Evolutionary conservation across 2,329 filamentous ascomycete species (phyloP), one percentile per base, ranked within the genome.

Genomic region (Colletotrichum navitas): DNA sequence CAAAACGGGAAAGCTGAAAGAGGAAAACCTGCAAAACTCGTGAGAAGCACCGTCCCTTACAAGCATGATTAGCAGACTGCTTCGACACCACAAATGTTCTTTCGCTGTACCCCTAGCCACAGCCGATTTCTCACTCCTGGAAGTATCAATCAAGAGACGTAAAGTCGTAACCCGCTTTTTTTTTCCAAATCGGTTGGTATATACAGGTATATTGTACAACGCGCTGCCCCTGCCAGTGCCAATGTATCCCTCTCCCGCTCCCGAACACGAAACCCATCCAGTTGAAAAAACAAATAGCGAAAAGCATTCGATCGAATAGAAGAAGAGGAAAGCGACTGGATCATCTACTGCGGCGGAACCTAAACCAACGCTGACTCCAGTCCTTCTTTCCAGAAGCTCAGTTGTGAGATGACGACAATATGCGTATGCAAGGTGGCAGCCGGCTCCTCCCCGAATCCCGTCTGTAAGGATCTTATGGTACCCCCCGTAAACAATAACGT

Each of bases 121-220:
- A 26, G 26, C 5, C 26, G 24, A 18, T 10, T 34, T 26, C 32
- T 36, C 32, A 36, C 21, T 26, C 18, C 4, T 62, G 12, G 43
- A 47, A 36, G 18, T 4, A 32, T 5, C 21, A 32, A 34, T 4
- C 8, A 10, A 49, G 34, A 26, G 29, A 26, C 21, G 32, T 49
- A 21, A 62, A 51, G 26, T 63, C 34, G 47, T 52, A 21, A 36
- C 36, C 52, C 41, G 52, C 34, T 58, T 66, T 56, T 61, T 49
- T n/a, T n/a, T 18, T 16, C 41, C 66, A 52, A 61, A 61, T 63
- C 66, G 51, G 61, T 65, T 62, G 67, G 45, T 72, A 72, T 72
- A 70, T 72, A 71, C 66, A 72, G 56, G 47, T 55, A 62, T 70
- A 72, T 49, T 72, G 47, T 69, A 72, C 69, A 72, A 64, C 59